Conservation (phyloP, 2,329 filamentous ascomycete genomes). For the Cladosporium sp. region DNA sequence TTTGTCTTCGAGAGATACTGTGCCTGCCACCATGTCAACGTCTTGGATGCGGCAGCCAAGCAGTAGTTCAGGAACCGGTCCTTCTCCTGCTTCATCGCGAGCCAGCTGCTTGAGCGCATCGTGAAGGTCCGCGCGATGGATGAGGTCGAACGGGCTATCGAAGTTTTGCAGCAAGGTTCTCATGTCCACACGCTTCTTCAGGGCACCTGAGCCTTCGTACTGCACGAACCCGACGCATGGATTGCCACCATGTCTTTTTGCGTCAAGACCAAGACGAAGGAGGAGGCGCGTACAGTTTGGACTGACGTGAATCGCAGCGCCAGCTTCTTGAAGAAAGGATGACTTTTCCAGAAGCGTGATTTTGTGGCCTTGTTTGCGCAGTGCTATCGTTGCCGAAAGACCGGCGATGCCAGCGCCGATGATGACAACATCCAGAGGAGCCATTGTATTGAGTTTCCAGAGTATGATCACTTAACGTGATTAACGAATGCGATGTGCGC, state of each 20-base stretch:
- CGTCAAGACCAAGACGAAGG: conserved; percentile 30
- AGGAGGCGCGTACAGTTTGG: conserved; percentile 63
- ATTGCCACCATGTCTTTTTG: conserved; percentile 13
- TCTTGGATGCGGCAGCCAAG: conserved; percentile 26
- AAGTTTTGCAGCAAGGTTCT: conserved; percentile 12
- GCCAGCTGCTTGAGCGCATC: conserved; percentile 30
- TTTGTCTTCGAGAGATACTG: conserved; percentile 31
- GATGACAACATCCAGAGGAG: conserved; percentile 26
- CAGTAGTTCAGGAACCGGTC: conserved; percentile 27
- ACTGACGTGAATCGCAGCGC: conserved; percentile 62
- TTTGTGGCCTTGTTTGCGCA: conserved; percentile 32
- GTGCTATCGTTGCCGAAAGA: conserved; percentile 30
- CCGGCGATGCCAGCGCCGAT: conserved; percentile 35
- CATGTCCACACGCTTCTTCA: conserved; percentile 18
- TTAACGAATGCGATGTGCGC: too few relatives aligned
- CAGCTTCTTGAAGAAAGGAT: conserved; percentile 56
- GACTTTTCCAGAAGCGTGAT: conserved; percentile 46
- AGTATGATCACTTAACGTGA: too few relatives aligned
- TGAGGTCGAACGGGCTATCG: conserved; percentile 33
- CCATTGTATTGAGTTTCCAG: neutral
- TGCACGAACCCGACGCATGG: conserved; percentile 22
- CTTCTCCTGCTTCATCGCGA: conserved; percentile 23
- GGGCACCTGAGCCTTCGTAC: conserved; percentile 12
- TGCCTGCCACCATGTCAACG: conserved; percentile 28
- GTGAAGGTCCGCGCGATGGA: conserved; percentile 59